phyloP scores from a whole-genome alignment of 1,139 yeast species.

The Geotrichum phurueaensis region DNA sequence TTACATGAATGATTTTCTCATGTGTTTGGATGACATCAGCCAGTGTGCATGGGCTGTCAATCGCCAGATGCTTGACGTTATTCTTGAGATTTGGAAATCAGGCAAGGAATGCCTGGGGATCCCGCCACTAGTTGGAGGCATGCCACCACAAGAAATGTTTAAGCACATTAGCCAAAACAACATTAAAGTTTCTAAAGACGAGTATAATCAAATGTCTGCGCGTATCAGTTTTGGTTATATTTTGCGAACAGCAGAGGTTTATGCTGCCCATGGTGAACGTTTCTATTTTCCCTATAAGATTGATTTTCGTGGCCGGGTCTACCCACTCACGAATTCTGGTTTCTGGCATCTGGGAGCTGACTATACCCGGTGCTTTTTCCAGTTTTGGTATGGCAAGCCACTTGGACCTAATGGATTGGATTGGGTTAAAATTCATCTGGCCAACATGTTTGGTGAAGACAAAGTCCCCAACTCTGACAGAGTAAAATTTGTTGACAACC shows the following conservation, averaged over 20 bases:
- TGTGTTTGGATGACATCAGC: slow-evolving; percentile 79
- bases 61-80: slow-evolving; percentile 52
- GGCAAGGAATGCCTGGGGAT: slow-evolving; percentile 68
- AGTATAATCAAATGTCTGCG: slow-evolving; percentile 57
- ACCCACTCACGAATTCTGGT: slow-evolving; percentile 60
- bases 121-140: slow-evolving; percentile 56
- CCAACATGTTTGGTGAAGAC: slow-evolving; percentile 61
- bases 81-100: slow-evolving; percentile 70
- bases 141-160: slow-evolving; percentile 48
- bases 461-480: slow-evolving; percentile 54
- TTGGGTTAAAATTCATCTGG: slow-evolving; percentile 63
- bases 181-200: slow-evolving; percentile 55
- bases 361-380: slow-evolving; percentile 53
- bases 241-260: slow-evolving; percentile 80
- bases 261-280: slow-evolving; percentile 47
- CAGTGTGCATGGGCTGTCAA: slow-evolving; percentile 85
- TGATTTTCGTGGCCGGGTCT: slow-evolving; percentile 84
- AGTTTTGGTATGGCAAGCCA: slow-evolving; percentile 60
- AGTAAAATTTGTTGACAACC: slow-evolving; percentile 45
- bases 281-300: slow-evolving; percentile 77
- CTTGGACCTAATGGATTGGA: slow-evolving; percentile 52
- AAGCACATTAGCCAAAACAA: slow-evolving; percentile 48
- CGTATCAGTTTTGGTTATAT: slow-evolving; percentile 38
- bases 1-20: slow-evolving; percentile 55
- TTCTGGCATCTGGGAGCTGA: slow-evolving; percentile 60